Conservation (phyloP, 2,329 filamentous ascomycete genomes). For the Colletotrichum sp. region DNA sequence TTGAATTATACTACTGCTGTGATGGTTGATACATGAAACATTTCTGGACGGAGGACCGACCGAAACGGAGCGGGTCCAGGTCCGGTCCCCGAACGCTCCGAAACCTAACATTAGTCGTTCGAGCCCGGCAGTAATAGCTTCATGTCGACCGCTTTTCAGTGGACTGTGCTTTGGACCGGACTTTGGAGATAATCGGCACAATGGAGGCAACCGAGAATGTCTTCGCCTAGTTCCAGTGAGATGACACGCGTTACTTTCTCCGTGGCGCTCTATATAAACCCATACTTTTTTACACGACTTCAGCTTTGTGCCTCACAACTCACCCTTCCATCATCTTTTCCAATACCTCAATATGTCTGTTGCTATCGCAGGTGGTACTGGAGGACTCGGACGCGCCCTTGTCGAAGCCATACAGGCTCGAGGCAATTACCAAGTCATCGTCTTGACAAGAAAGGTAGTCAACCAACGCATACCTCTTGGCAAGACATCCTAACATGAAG, state of each 20-base stretch:
- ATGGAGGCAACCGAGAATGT: background rate
- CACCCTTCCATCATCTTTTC: background rate
- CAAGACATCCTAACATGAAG: background rate
- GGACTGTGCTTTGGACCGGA: background rate
- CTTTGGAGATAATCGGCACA: background rate
- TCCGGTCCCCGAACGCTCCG: background rate
- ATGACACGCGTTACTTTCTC: background rate
- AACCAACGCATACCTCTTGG: no score
- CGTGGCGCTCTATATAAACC: background rate
- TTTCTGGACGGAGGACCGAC: background rate
- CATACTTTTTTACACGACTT: background rate
- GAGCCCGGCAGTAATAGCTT: background rate
- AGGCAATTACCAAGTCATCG: conserved; percentile 39
- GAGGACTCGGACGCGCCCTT: conserved; percentile 47
- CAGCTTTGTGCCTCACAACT: background rate
- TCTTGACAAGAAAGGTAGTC: conserved; percentile 29
- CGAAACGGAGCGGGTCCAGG: background rate
- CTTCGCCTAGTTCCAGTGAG: background rate
- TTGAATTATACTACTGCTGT: background rate
- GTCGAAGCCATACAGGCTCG: conserved; percentile 45
- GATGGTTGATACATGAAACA: background rate
- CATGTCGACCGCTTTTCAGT: fast-evolving
- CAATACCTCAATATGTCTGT: conserved; percentile 25
- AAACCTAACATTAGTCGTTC: background rate
- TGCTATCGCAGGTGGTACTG: conserved; percentile 52